A percentile compares a stretch with the other conserved stretches of the same genome.
Conservation (phyloP, 495 filamentous ascomycete genomes). For the Oidiodendron maius region DNA sequence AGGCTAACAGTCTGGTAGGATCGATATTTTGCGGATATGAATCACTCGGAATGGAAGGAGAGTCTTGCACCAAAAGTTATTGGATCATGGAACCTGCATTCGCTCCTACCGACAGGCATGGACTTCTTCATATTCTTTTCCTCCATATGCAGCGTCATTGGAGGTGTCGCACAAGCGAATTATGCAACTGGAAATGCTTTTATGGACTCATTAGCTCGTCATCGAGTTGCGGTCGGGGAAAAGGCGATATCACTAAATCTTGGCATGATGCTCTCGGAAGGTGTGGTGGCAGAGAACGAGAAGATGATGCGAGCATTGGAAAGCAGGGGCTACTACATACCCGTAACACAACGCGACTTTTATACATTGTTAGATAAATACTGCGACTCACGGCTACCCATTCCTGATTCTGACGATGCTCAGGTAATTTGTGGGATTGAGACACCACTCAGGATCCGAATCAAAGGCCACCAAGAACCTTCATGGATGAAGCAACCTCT, state of each 20-base stretch:
- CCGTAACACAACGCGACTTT: background rate
- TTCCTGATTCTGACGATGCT: no score
- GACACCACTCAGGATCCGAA: no score
- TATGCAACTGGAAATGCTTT: slow-evolving; percentile 59
- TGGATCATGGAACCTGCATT: slow-evolving; percentile 44
- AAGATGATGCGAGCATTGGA: background rate
- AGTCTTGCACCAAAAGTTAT: background rate
- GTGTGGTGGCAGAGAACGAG: background rate
- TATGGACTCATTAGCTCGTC: slow-evolving; percentile 43
- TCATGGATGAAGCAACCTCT: no score
- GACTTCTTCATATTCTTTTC: slow-evolving; percentile 64
- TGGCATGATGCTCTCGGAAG: background rate
- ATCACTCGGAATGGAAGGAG: background rate
- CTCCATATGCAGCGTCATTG: slow-evolving; percentile 52
- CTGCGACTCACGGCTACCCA: background rate
- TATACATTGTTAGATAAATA: background rate
- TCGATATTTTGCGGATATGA: background rate
- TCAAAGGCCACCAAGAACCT: no score
- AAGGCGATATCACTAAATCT: background rate
- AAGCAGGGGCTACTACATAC: background rate
- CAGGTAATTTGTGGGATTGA: no score
- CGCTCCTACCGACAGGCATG: slow-evolving; percentile 38
- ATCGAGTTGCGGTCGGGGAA: slow-evolving; percentile 22
- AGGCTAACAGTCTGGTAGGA: background rate
- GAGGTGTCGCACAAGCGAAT: slow-evolving; percentile 51